A percentile compares a stretch with the other conserved stretches of the same genome.
Conservation (phyloP, 2,329 filamentous ascomycete genomes). For the Onygena corvina region DNA sequence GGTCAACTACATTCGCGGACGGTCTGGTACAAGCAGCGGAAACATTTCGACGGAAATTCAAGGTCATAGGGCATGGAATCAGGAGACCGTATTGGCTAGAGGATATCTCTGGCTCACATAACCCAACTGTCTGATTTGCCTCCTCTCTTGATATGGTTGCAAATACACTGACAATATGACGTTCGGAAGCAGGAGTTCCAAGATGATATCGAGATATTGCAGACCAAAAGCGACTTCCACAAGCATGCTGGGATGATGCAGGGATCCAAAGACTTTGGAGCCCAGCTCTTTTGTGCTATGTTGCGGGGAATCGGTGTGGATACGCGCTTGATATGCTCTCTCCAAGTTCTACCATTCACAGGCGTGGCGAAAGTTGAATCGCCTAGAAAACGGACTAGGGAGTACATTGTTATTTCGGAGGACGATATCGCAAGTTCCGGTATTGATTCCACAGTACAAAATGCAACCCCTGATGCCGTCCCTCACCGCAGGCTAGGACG, state of each 20-base stretch:
- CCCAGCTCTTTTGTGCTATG: constrained; percentile 80
- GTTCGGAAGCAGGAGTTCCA: constrained; percentile 8
- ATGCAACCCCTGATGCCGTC: constrained; percentile 12
- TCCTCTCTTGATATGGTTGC: constrained; percentile 8
- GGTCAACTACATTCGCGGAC: constrained; percentile 63
- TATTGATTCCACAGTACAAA: constrained; percentile 17
- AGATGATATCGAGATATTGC: constrained; percentile 52
- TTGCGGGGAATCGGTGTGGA: constrained; percentile 72
- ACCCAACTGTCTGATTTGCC: constrained; percentile 34
- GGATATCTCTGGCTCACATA: constrained; percentile 46
- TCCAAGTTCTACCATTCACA: constrained; percentile 67
- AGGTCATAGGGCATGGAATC: constrained; percentile 58
- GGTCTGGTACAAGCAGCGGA: constrained; percentile 59
- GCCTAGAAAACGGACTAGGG: constrained; percentile 29
- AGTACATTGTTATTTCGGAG: constrained; percentile 29
- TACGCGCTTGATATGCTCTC: constrained; percentile 72
- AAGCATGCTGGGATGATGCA: constrained; percentile 54
- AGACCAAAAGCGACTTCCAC: constrained; percentile 62
- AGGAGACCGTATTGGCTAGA: constrained; percentile 65
- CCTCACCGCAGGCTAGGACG: constrained; percentile 25
- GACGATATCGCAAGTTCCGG: constrained; percentile 25
- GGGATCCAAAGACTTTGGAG: constrained; percentile 80
- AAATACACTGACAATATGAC: constrained; percentile 7
- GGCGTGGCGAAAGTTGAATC: constrained; percentile 35
- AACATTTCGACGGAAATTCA: constrained; percentile 58